Conservation (phyloP, 352 stramenopile species). For the Hyphochytrium catenoides region DNA sequence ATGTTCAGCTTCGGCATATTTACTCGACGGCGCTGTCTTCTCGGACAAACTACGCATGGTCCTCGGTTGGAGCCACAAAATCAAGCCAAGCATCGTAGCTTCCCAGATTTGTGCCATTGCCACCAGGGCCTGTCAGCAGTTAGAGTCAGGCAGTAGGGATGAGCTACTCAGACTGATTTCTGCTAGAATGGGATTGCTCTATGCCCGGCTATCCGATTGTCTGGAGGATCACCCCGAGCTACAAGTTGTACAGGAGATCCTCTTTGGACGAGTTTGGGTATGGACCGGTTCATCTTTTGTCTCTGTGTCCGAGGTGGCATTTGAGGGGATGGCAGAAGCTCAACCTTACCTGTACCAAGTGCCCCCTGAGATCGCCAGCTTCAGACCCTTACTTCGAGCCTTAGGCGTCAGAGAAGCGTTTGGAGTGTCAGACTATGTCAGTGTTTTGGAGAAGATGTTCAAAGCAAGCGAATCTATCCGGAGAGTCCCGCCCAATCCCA, state of each 20-base stretch:
- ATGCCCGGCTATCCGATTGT: too few relatives aligned
- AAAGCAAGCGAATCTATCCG: slow-evolving; percentile 6
- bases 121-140: too few relatives aligned
- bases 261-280: too few relatives aligned
- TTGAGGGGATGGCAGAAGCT: slow-evolving; percentile 20
- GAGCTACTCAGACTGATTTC: too few relatives aligned
- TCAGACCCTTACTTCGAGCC: slow-evolving; percentile 25
- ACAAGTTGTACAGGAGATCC: too few relatives aligned
- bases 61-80: slow-evolving; percentile 28
- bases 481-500: slow-evolving; percentile 1
- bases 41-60: slow-evolving; percentile 16
- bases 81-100: too few relatives aligned
- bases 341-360: slow-evolving; percentile 33
- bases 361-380: slow-evolving; percentile 30
- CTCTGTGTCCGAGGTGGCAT: slow-evolving; percentile 20
- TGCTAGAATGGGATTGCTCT: too few relatives aligned
- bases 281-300: slow-evolving; percentile 35
- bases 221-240: too few relatives aligned
- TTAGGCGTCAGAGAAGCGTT: slow-evolving; percentile 34
- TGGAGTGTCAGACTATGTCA: slow-evolving; percentile 22
- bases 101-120: too few relatives aligned
- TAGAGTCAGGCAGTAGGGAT: too few relatives aligned
- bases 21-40: slow-evolving; percentile 20
- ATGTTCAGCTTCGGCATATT: slow-evolving; percentile 33
- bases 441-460: slow-evolving; percentile 26